phyloP scores from a whole-genome alignment of 1,284 basidiomycete genomes.

The Leccinum pachyderme region DNA sequence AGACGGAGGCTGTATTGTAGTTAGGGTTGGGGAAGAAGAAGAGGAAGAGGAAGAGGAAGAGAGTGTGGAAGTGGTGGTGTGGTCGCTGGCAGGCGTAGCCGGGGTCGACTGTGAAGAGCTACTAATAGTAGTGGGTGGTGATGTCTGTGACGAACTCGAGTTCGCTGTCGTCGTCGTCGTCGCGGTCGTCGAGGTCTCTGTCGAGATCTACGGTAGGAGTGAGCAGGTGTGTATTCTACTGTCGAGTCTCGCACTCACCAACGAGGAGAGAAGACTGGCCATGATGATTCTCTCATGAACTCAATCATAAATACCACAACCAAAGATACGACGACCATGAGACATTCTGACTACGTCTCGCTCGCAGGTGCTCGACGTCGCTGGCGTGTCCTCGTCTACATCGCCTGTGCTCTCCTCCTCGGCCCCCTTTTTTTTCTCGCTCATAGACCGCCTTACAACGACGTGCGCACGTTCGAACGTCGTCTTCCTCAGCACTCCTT shows the following conservation, averaged over 20 bases:
- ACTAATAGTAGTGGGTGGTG: too few relatives aligned
- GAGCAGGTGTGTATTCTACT: too few relatives aligned
- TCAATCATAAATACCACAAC: not conserved
- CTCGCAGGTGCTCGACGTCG: constrained; percentile 1
- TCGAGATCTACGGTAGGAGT: not conserved
- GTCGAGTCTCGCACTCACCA: too few relatives aligned
- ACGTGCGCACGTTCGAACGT: constrained; percentile 36
- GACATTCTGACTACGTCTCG: not conserved
- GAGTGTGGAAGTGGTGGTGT: not conserved
- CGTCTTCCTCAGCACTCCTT: constrained; percentile 37
- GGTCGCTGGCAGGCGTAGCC: not conserved
- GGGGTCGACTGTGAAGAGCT: constrained; percentile 8
- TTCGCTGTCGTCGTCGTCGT: too few relatives aligned
- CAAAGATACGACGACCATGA: not conserved
- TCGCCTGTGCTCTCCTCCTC: constrained; percentile 30
- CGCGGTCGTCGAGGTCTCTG: not conserved
- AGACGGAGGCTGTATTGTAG: constrained; percentile 1
- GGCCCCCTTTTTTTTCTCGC: constrained; percentile 34
- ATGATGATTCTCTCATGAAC: not conserved
- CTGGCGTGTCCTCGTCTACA: constrained; percentile 24
- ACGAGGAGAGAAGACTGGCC: too few relatives aligned
- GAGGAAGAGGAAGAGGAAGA: constrained; percentile 4
- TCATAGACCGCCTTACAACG: constrained; percentile 40
- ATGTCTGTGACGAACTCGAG: too few relatives aligned
- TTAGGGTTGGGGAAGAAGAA: constrained; percentile 2